These are phyloP conservation scores for Halophytophthora polymorphica DNA, from an alignment of 352 stramenopile genomes.

Conservation along the genomic window DNA sequence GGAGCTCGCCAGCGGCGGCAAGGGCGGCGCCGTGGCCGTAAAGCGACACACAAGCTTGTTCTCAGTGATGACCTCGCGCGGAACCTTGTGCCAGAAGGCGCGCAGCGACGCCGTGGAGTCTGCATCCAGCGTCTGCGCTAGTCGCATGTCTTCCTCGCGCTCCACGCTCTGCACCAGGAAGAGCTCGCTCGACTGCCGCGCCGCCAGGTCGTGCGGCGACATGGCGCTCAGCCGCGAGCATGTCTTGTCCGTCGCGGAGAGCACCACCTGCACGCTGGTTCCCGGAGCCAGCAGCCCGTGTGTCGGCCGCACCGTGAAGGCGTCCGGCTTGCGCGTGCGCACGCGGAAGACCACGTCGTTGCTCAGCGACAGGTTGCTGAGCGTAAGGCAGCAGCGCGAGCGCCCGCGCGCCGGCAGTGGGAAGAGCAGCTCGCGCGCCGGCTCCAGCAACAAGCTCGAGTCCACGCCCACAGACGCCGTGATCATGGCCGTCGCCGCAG, in stretches of 20 bases:
- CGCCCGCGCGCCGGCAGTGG: slow-evolving; percentile 13
- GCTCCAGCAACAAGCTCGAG: slow-evolving; percentile 74
- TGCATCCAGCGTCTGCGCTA: slow-evolving; percentile 37
- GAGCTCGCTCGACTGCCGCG: slow-evolving; percentile 37
- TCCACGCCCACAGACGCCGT: slow-evolving; percentile 62
- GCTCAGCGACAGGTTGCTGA: slow-evolving; percentile 65
- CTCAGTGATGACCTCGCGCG: slow-evolving; percentile 48
- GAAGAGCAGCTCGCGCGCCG: slow-evolving; percentile 56
- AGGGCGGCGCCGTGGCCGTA: slow-evolving; percentile 1
- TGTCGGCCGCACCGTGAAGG: slow-evolving; percentile 71
- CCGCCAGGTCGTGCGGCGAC: slow-evolving; percentile 25
- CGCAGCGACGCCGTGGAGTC: slow-evolving; percentile 30
- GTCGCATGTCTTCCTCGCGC: slow-evolving; percentile 36
- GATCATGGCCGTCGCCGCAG: slow-evolving; percentile 39
- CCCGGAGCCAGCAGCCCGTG: slow-evolving; percentile 53
- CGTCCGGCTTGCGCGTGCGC: slow-evolving; percentile 70
- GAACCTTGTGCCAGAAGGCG: slow-evolving; percentile 58
- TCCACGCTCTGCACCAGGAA: slow-evolving; percentile 65
- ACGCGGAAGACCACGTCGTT: slow-evolving; percentile 72
- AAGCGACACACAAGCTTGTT: slow-evolving; percentile 73
- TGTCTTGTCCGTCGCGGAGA: slow-evolving; percentile 36
- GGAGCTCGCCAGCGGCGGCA: neutral
- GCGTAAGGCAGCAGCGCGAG: slow-evolving; percentile 30
- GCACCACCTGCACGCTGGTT: slow-evolving; percentile 25
- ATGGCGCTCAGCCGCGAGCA: slow-evolving; percentile 34